Base-by-base conservation (phyloP, 2,329 filamentous ascomycete species). In the Arthrobotrys conoides region DNA sequence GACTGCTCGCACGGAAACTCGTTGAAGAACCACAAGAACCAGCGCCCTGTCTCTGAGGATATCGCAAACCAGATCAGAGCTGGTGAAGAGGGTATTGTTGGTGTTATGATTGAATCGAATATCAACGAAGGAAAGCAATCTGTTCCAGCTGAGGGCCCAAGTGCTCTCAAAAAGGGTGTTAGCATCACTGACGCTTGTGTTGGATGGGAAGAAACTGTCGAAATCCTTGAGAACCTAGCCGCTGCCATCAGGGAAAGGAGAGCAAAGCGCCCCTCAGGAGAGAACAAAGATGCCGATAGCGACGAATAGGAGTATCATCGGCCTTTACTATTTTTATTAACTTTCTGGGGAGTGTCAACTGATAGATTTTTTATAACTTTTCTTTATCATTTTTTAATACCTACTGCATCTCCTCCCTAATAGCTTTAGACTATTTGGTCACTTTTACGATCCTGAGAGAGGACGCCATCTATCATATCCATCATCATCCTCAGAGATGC, bases 131-230 rank as follows among this genome's bases (percentile, higher is more conserved):
- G 94, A 81, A 92, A 88, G 85, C 96, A 99, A 85, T 97, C 97
- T 85, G 93, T 97, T 2, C 93, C 94, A 38, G 41, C 65, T 2
- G 80, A 81, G 44, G 95, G 94, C 83, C 93, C 92, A 85, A 87
- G 89, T 8, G 94, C 91, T 38, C 89, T 98, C 79, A 91, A 97
- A 86, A 94, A 97, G 85, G 96, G 96, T 82, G 92, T 98, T 83
- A 96, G 92, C 84, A 98, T 98, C 85, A 99, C 96, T 0, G 96
- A 99, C 85, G 95, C 96, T 61, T 99, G 96, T 86, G 97, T 99
- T 84, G 88, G 91, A 85, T 98, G 94, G 95, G 90, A 95, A 80
- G 93, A 96, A 82, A 98, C 96, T 2, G 91, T 94, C 82, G 86
- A 86, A 0, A 91, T 95, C 1, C 89, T 98, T 10, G 91, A 92